Evolutionary conservation across 495 filamentous ascomycete species (phyloP), one percentile per base, ranked within the genome.

Genomic region (Tuber microsphaerosporum): DNA sequence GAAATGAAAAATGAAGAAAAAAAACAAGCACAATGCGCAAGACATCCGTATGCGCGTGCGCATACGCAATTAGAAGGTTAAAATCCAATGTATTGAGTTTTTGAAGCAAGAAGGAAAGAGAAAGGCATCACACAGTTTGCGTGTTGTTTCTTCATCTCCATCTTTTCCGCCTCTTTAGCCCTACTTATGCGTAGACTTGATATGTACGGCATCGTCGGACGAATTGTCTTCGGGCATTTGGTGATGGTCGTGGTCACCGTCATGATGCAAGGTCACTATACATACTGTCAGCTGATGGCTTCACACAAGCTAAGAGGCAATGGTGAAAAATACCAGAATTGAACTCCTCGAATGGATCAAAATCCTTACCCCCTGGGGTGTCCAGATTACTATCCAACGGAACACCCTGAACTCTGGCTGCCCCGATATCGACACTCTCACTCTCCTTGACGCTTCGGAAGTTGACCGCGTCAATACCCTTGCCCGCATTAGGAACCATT

Each of bases 281-380:
- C 19, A 17, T 43, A 44, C 14, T 56, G 69, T 72, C 39, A 72
- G 20, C 39, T 42, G 20, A n/a, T 72, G 17, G 71, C 42, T 17
- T 17, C 37, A 8, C 37, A 8, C n/a, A 73, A 43, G 26, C 26
- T 16, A 20, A 41, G 17, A 75, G 41, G 31, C 31, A 44, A 34
- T 41, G 39, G n/a, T n/a, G n/a, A n/a, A 31, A 8, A 78, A 71
- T 81, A 83, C 81, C 81, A 81, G 93, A 97, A 84, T 99, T 99
- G 84, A 99, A 99, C 83, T 98, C 96, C 84, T 97, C 93, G 82
- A 99, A 99, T 19, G 95, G 95, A 88, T 99, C 95, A n/a, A 89
- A 88, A 74, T 90, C 84, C 82, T 97, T 94, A 48, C 87, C 92
- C 48, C 91, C 93, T 16, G 95, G 94, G 43, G 94, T 97, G 5